Base-by-base conservation (phyloP, 2,329 filamentous ascomycete species). In the Aspergillus melleus region DNA sequence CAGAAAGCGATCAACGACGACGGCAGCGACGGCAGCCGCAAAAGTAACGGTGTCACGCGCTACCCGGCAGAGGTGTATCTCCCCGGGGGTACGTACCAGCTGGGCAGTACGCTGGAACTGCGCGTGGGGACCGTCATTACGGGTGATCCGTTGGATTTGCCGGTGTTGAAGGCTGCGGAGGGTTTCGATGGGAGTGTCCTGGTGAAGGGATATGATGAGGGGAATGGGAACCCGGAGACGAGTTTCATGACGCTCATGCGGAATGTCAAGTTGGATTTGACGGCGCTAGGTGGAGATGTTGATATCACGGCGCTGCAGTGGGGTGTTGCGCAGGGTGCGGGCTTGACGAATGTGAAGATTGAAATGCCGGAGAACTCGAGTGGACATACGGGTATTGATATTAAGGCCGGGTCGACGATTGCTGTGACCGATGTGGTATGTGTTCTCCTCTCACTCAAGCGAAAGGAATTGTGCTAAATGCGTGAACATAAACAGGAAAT, bases 231-330 rank as follows among this genome's bases (percentile, higher is more conserved):
- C 4, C 64, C 67, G 0, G 68, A 72, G 52, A 71, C 67, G 5
- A 73, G 69, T 42, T 75, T 75, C 57, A 72, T 70, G 61, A 73
- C 66, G 2, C 59, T 68, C 8, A 29, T 75, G 24, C 72, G 74
- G 60, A 75, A 75, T 32, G 52, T 75, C 0, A 64, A 75, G 36
- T 46, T 75, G 6, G 73, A 75, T 49, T 72, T 70, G 1, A 71
- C 70, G 3, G 61, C 64, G 2, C 59, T 75, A 1, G 8, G 59
- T 0, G 24, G 61, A 0, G 59, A 57, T 24, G 65, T 54, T 3
- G 59, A 53, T 6, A 59, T 75, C 16, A 70, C 67, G 4, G 66
- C 71, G 3, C 57, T 74, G n/a, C 70, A 75, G 54, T 76, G 73
- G 73, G 69, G 70, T 19, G 71, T 75, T 26, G 69, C 68, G 11